These are phyloP conservation scores for Cladosporium oxysporum DNA, from an alignment of 2,329 filamentous ascomycete species.

Conservation along the genomic window DNA sequence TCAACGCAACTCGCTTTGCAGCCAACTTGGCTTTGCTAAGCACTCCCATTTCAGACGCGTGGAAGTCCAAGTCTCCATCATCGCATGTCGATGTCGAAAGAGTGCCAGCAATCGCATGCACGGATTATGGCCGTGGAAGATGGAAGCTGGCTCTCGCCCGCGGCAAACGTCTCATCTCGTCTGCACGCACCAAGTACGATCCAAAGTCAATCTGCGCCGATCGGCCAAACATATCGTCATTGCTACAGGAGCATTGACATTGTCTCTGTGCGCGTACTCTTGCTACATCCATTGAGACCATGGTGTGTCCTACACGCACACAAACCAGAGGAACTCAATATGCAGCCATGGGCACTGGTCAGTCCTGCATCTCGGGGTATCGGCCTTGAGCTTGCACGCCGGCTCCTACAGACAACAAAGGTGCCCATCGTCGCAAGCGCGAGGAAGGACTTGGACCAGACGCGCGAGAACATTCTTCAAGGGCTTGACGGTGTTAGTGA, in stretches of 20 bases:
- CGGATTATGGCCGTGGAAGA: not conserved
- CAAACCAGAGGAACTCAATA: conserved; percentile 23
- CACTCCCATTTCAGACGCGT: not conserved
- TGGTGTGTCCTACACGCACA: not conserved
- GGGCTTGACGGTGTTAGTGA: conserved; percentile 50
- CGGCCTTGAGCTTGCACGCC: conserved; percentile 61
- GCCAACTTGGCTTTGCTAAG: conserved; percentile 16
- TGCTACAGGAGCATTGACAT: not conserved
- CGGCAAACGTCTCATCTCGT: conserved; percentile 2
- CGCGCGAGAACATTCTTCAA: conserved; percentile 53
- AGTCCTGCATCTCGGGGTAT: conserved; percentile 65
- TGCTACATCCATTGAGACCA: not conserved
- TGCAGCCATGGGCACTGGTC: conserved; percentile 54
- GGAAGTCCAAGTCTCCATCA: not conserved
- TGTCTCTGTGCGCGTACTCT: not conserved
- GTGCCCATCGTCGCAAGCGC: conserved; percentile 63
- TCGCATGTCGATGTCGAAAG: not conserved
- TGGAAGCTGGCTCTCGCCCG: not conserved
- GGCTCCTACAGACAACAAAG: conserved; percentile 58
- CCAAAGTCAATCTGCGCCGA: conserved; percentile 16
- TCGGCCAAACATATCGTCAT: conserved; percentile 16
- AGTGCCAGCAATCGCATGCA: not conserved
- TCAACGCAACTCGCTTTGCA: conserved; percentile 6
- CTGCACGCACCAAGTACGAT: not conserved
- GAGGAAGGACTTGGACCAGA: conserved; percentile 53